Base-by-base conservation (phyloP, 192 early-diverging fungal species). In the Rhizophagus clarus region DNA sequence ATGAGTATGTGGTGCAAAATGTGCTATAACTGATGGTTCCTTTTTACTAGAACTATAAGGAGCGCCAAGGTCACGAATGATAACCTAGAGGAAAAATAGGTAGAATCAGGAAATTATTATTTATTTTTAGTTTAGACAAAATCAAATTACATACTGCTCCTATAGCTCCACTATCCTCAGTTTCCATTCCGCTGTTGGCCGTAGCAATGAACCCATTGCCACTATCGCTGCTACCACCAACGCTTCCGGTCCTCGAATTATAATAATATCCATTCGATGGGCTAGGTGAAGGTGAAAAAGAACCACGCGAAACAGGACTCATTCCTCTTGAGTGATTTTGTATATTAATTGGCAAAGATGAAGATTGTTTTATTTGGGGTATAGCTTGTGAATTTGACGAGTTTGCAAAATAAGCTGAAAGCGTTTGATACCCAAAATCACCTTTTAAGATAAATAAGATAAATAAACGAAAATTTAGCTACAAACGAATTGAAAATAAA, bases 1-100 rank as follows among this genome's bases (percentile, higher is more conserved):
- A 80, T 95, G 92, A 4, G 83, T 85, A 72, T 96, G 94, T 1
- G 92, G 89, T 74, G 89, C 87, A 85, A 93, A 94, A 74, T 94
- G 92, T 14, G 93, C 90, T 14, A 93, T 45, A 8, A 91, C 80
- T 15, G 88, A 82, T 61, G 82, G 80, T 26, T 81, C 82, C 5
- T 86, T 62, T 40, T 81, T 74, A 20, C 34, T 56, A 34, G 70
- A 40, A 12, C 73, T 64, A 4, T 14, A 42, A 20, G 80, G 77
- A 32, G 79, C 51, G 32, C 75, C 17, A 3, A 89, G 74, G 79
- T 90, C 88, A 42, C 89, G 81, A 17, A 91, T 77, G 32, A 91
- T 91, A 47, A 90, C 77, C 88, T 89, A 70, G 3, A 24, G 15
- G 2, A 2, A 64, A 24, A 15, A 40, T 17, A 72, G 31, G 62